Base-by-base conservation (phyloP, 495 filamentous ascomycete genomes). In the Aspergillus indologenus region DNA sequence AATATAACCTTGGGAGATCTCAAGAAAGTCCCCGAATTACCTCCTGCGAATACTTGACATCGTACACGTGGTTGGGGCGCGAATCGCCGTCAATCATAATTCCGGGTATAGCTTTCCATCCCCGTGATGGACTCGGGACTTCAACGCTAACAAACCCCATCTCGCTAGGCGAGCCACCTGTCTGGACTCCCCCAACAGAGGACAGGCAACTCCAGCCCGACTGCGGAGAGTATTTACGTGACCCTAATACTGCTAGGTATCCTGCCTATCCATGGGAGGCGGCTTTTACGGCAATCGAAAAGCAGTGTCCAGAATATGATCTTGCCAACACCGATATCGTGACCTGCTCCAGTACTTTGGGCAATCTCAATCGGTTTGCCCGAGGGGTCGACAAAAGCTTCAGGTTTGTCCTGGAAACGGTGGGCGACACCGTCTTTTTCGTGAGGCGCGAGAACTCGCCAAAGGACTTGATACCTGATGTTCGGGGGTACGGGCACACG, bases 381-480 rank as follows among this genome's bases (percentile, higher is more conserved):
- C 34, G 34, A 4, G 34, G 34, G 5, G 34, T 6, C 12, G 68
- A 79, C 45, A 73, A 79, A 48, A 17, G 74, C 0, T 90, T 88
- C 63, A 75, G 86, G 3, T 81, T 88, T 54, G 65, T 81, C 20
- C 75, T 87, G 23, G 83, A 90, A 45, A 75, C 76, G 5, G 61
- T 89, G 42, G 83, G 81, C 11, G 74, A 79, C 24, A 87, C 85
- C 0, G 75, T 88, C 15, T 85, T 90, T 65, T 78, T 90, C 48
- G 63, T 85, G 40, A 81, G 86, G 22, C 73, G 75, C 20, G 83
- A 85, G 52, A 85, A 82, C 53, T 77, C 75, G 1, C 84, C 85
- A 0, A 79, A 65, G 0, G 68, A 83, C 55, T 54, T 65, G 3
- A 85, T 89, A 26, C 62, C 68, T 2, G 75, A 73, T 51, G 70